Evolutionary conservation across 192 early-diverging fungal species (phyloP).

Genomic region (Gamsiella multidivaricata): DNA sequence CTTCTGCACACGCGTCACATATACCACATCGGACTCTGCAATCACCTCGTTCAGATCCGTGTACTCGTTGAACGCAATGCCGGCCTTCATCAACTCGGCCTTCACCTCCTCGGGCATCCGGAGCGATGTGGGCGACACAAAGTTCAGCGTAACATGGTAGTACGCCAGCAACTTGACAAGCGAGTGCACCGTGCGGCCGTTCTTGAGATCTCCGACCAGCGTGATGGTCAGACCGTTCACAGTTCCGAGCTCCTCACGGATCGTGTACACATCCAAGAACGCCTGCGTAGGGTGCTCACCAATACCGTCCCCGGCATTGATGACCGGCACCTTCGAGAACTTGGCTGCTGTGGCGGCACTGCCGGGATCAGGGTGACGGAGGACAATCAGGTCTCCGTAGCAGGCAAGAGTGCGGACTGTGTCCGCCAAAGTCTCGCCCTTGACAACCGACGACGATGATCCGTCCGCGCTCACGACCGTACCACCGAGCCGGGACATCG

Average conservation of each 20-base stretch:
- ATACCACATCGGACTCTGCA: constrained; percentile 91
- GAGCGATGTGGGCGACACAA: constrained; percentile 84
- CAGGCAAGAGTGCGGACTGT: constrained; percentile 93
- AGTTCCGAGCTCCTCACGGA: constrained; percentile 92
- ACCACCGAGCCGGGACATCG: constrained; percentile 96
- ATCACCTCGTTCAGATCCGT: constrained; percentile 82
- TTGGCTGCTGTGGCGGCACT: constrained; percentile 86
- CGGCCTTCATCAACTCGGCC: constrained; percentile 66
- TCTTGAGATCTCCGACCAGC: constrained; percentile 96
- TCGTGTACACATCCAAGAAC: constrained; percentile 83
- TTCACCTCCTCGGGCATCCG: constrained; percentile 90
- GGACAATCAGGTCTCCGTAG: constrained; percentile 92
- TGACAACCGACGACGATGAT: constrained; percentile 88
- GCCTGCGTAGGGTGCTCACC: constrained; percentile 99
- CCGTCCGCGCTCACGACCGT: constrained; percentile 88
- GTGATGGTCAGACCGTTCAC: constrained; percentile 96
- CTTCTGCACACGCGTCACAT: constrained; percentile 97
- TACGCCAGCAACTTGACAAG: constrained; percentile 88
- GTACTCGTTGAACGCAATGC: constrained; percentile 73
- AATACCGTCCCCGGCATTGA: constrained; percentile 97
- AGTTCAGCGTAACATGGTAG: constrained; percentile 97
- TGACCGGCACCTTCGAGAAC: constrained; percentile 89
- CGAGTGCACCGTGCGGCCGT: constrained; percentile 98
- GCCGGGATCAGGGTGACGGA: constrained; percentile 94
- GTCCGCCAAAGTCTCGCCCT: constrained; percentile 96